Base-by-base conservation (phyloP, 495 filamentous ascomycete genomes). In the Penicillium tannophilum region DNA sequence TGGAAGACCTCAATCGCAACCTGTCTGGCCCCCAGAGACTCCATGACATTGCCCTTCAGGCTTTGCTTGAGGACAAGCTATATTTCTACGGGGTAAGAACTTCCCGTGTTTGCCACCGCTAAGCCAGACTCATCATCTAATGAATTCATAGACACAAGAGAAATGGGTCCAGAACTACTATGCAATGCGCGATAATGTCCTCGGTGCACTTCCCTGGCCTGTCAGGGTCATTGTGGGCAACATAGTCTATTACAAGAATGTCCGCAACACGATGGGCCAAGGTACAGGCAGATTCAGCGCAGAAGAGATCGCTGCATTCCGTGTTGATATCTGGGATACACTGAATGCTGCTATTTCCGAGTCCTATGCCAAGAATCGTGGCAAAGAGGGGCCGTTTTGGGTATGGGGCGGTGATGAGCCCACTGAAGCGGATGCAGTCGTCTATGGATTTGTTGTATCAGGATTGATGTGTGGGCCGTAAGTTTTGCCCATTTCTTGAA, bases 101-200 rank as follows among this genome's bases (percentile, higher is more conserved):
- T n/a, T 5, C 36, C n/a, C 17, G 6, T 17, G 66, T 17, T 42
- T 23, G 20, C 7, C 20, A 9, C 36, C 23, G n/a, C 6, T 20
- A 28, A 3, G 6, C 28, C 28, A 2, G 28, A 39, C n/a, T 6
- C 9, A 20, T 30, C 36, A 11, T 11, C 14, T 41, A 39, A 23
- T 6, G 8, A 19, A n/a, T 58, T 16, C 47, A 63, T 55, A 70
- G 70, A 36, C 20, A 12, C 35, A 66, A 44, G 68, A 64, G 61
- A 80, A 73, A 60, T 88, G 84, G 85, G 58, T 76, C 4, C 64
- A 83, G 45, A 88, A 89, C 65, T 88, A 83, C 75, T 83, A 86
- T 67, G 65, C 72, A 8, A 85, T 86, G 84, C 81, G 86, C 30
- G 76, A 77, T 36, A 66, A 81, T 31, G 69, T 79, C 1, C 72